Evolutionary conservation across 192 early-diverging fungal genomes (phyloP).

Genomic region (Coemansia sp.): DNA sequence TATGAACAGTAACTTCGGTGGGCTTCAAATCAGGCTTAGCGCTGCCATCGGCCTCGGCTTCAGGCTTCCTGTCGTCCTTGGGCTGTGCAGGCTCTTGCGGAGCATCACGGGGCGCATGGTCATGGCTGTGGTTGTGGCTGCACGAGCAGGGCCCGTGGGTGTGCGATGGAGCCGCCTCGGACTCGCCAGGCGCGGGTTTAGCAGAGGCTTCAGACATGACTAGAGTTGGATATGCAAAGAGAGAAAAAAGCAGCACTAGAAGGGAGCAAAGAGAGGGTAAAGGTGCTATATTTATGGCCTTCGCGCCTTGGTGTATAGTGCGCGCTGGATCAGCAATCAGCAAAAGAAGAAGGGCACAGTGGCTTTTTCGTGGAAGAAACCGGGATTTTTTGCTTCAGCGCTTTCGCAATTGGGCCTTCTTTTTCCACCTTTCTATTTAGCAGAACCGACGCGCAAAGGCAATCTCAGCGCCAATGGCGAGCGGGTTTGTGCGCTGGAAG

Average conservation of each 20-base stretch:
- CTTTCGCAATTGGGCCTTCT: not conserved
- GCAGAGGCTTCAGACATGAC: conserved; percentile 4
- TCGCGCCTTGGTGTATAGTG: not conserved
- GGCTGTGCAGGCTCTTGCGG: too few species aligned
- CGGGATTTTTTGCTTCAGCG: too few species aligned
- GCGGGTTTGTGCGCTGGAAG: conserved; percentile 51
- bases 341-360: not conserved
- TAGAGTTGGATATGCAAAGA: not conserved
- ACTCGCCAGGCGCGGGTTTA: not conserved
- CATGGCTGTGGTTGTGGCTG: conserved; percentile 12
- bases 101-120: too few species aligned
- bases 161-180: not conserved
- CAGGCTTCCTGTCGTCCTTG: not conserved
- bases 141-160: conserved; percentile 7
- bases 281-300: not conserved
- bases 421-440: not conserved
- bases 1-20: not conserved
- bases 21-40: not conserved
- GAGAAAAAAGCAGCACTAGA: too few species aligned
- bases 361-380: not conserved
- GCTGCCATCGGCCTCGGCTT: not conserved
- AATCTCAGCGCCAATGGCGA: conserved; percentile 31
- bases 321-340: not conserved
- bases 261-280: not conserved
- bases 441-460: conserved; percentile 1